phyloP scores from a whole-genome alignment of 1,284 basidiomycete species.

The Athelia sp. region DNA sequence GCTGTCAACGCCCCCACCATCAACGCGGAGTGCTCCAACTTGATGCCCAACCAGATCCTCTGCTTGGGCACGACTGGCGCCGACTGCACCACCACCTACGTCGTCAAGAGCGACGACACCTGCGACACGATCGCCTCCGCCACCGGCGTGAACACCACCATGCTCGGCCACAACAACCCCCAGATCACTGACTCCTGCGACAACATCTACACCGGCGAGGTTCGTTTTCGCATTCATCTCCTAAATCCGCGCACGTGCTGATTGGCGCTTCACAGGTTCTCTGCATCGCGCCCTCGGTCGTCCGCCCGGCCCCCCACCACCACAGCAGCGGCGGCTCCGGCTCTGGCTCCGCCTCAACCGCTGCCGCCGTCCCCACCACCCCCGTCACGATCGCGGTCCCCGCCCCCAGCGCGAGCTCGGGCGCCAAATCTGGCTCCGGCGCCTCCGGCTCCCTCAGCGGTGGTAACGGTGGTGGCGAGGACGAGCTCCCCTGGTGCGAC shows the following conservation, averaged over 20 bases:
- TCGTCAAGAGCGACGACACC: conserved; percentile 44
- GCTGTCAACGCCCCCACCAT: conserved; percentile 49
- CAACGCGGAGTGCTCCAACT: conserved; percentile 51
- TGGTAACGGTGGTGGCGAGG: conserved; percentile 31
- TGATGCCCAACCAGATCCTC: conserved; percentile 39
- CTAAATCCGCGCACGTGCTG: conserved; percentile 18
- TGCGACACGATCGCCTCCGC: conserved; percentile 39
- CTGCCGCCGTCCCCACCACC: conserved; percentile 31
- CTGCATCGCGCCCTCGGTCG: conserved; percentile 34
- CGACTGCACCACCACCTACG: conserved; percentile 45
- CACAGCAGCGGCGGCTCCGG: conserved; percentile 21
- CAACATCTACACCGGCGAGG: conserved; percentile 68
- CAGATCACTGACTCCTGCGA: conserved; percentile 50
- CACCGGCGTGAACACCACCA: conserved; percentile 41
- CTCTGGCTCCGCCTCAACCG: conserved; percentile 28
- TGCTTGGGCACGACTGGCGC: conserved; percentile 45
- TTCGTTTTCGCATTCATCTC: conserved; percentile 22
- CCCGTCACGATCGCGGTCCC: conserved; percentile 23
- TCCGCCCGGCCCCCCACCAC: conserved; percentile 36
- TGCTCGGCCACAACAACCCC: conserved; percentile 62
- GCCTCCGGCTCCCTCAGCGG: no score
- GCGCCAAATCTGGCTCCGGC: no score
- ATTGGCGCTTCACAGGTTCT: conserved; percentile 41
- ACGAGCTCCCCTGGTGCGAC: conserved; percentile 57
- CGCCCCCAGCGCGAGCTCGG: conserved; percentile 8